A percentile compares a stretch with the other conserved stretches of the same genome.
Evolutionary conservation across 169 alveolate genomes (phyloP).

Genomic region (Plasmodium berghei): DNA sequence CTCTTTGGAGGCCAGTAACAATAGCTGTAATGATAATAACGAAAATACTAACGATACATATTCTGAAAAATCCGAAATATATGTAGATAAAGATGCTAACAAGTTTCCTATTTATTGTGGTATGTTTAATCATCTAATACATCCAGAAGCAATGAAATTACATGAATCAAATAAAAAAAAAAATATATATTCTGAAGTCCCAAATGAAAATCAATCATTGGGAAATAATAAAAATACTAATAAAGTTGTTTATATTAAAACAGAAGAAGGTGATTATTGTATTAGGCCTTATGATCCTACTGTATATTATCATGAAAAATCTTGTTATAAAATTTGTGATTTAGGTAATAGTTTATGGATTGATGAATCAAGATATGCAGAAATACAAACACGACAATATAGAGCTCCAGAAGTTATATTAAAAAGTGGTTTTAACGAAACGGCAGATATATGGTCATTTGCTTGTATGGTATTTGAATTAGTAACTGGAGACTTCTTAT

Average conservation of each 20-base stretch:
- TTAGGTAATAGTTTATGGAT: conserved; percentile 99
- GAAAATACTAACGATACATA: neutral
- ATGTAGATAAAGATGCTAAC: conserved; percentile 34
- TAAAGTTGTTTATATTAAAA: conserved; percentile 76
- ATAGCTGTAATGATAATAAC: neutral
- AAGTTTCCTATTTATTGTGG: conserved; percentile 63
- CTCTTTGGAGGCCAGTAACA: neutral
- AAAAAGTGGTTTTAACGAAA: conserved; percentile 94
- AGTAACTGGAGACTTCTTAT: conserved; percentile 98
- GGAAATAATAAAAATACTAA: conserved; percentile 32
- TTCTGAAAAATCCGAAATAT: neutral
- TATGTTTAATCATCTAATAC: conserved; percentile 52
- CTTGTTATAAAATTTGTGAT: conserved; percentile 95
- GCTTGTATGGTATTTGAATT: conserved; percentile 98
- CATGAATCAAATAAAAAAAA: conserved; percentile 33
- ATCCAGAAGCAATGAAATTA: conserved; percentile 58
- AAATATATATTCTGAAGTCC: conserved; percentile 16
- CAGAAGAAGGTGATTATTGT: conserved; percentile 79
- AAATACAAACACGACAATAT: conserved; percentile 98
- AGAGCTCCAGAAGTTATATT: conserved; percentile 98
- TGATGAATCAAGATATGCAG: conserved; percentile 95
- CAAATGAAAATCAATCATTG: neutral
- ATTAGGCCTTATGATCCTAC: conserved; percentile 81
- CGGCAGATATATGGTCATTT: conserved; percentile 98
- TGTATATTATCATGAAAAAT: conserved; percentile 82